Percentiles rank a stretch among this genome's conserved stretches.
These are phyloP conservation scores for Pseudogymnoascus pannorum DNA, from an alignment of 2,329 filamentous ascomycete species.

Conservation along the genomic window DNA sequence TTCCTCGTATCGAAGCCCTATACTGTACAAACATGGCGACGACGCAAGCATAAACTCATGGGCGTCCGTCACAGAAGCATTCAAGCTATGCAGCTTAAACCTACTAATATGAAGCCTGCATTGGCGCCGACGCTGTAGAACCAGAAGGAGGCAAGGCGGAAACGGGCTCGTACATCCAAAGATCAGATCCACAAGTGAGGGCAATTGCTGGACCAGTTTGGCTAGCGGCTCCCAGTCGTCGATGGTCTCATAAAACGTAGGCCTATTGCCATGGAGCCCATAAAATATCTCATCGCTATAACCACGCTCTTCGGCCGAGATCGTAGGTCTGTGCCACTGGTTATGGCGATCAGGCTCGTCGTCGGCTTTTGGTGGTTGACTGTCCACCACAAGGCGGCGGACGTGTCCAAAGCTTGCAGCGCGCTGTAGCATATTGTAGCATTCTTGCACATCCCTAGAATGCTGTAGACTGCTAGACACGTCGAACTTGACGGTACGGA, in stretches of 20 bases:
- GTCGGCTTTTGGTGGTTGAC: background rate
- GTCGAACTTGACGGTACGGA: background rate
- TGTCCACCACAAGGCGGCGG: background rate
- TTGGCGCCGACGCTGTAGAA: background rate
- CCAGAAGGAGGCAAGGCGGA: conserved; percentile 9
- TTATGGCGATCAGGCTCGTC: background rate
- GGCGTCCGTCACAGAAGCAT: background rate
- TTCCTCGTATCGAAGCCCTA: background rate
- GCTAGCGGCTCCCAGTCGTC: conserved; percentile 6
- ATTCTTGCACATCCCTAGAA: background rate
- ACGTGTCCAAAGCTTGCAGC: background rate
- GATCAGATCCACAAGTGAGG: conserved; percentile 11
- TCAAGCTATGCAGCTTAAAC: conserved; percentile 7
- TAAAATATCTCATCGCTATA: background rate
- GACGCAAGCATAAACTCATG: conserved; percentile 7
- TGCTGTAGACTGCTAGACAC: background rate
- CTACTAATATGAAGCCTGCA: conserved; percentile 14
- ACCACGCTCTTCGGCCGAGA: background rate
- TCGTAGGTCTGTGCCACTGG: background rate
- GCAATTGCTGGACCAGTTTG: background rate
- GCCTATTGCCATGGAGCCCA: background rate
- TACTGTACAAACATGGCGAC: conserved; percentile 12
- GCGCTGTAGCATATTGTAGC: background rate
- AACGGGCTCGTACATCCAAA: conserved; percentile 10
- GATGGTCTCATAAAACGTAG: background rate